Evolutionary conservation across 73 alveolate genomes (phyloP), one percentile per base, ranked within the genome.

Genomic region (Paramecium primaurelia): DNA sequence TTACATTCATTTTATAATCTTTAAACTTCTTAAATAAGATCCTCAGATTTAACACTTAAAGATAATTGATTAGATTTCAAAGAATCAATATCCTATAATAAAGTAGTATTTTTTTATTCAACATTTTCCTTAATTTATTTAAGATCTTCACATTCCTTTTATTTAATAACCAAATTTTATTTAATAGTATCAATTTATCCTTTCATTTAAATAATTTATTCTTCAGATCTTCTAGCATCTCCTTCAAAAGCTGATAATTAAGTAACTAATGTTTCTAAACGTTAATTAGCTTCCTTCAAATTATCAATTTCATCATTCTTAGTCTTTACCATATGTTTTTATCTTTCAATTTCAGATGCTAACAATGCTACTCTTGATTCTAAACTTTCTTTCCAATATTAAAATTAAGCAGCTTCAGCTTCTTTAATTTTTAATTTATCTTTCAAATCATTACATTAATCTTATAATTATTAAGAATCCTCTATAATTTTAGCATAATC

Each of bases 281-380:
- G 34, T 45, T 40, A 10, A 80, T 32, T 42, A 45, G 71, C 47
- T 80, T 80, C 91, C 45, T 80, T 45, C 58, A 26, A 26, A 32
- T 40, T 80, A 32, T 80, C 71, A 25, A 80, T 45, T 11, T 80
- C 91, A 80, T 80, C 75, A 80, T 80, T 80, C 37, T 80, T 80
- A 18, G 75, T 49, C 26, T 80, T 80, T 2, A 80, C 73, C 91
- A 45, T 80, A 80, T 80, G 75, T 12, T 28, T 45, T 25, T 80
- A 45, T 80, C 91, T 80, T 47, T 80, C 91, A 11, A 80, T 80
- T 80, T 80, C 91, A 9, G 77, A 44, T 8, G 91, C 91, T 25
- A 80, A 80, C 30, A 80, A 45, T 42, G 91, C 91, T 10, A 80
- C 91, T 80, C 91, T 80, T 42, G 71, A 40, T 80, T 80, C 91